Percentiles rank a stretch among this genome's conserved stretches.
Evolutionary conservation across 768 basidiomycete species (phyloP).

Genomic region (Serendipita sp.): DNA sequence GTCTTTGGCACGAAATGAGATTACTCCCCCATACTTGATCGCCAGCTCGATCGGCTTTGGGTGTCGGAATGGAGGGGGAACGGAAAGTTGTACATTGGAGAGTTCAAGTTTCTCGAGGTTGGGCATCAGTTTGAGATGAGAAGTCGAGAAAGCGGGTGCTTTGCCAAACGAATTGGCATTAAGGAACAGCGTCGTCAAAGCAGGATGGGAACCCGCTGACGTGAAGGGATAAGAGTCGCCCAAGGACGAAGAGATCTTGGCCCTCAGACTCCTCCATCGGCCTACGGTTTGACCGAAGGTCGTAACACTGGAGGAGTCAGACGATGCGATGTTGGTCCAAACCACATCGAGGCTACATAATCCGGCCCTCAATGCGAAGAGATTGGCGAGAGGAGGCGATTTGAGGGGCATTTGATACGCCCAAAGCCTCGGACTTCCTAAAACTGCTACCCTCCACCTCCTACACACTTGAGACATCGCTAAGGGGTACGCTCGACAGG

Average conservation of each 20-base stretch:
- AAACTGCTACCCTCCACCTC: background rate
- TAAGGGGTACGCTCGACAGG: background rate
- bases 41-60: background rate
- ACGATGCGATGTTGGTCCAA: background rate
- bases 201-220: too few relatives aligned
- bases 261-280: background rate
- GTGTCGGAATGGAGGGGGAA: background rate
- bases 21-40: background rate
- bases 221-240: background rate
- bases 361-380: background rate
- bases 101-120: background rate
- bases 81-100: background rate
- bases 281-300: background rate
- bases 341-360: background rate
- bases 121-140: background rate
- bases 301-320: background rate
- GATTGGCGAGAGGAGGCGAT: background rate
- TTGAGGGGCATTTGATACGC: background rate
- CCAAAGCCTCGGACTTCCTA: slow-evolving; percentile 1
- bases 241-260: background rate
- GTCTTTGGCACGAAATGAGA: slow-evolving; percentile 3
- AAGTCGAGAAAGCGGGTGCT: background rate
- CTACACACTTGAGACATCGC: background rate
- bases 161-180: too few relatives aligned
- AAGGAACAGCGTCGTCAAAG: too few relatives aligned